Evolutionary conservation across 140 eudicot species (phyloP).

Genomic region (Flaveria floridana): DNA sequence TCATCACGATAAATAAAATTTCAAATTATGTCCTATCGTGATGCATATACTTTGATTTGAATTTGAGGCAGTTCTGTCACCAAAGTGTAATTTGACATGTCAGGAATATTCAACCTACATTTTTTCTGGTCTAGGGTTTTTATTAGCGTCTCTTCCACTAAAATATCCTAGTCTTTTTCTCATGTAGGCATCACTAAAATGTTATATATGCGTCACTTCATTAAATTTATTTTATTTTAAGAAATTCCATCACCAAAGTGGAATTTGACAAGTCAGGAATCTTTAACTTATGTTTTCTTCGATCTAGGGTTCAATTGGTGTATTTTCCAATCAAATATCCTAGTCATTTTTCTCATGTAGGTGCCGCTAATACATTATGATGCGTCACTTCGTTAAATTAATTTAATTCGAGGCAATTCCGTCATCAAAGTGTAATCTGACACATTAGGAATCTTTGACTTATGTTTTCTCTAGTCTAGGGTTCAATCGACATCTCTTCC

Average conservation of each 20-base stretch:
- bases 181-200: background rate
- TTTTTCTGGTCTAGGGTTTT: too few relatives aligned
- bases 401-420: too few relatives aligned
- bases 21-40: background rate
- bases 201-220: too few relatives aligned
- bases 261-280: background rate
- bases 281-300: too few relatives aligned
- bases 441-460: background rate
- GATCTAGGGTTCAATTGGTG: background rate
- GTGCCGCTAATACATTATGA: background rate
- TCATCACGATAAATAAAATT: too few relatives aligned
- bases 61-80: background rate
- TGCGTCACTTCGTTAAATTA: background rate
- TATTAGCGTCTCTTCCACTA: too few relatives aligned
- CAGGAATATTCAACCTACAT: too few relatives aligned
- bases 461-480: background rate
- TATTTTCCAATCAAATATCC: background rate
- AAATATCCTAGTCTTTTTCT: too few relatives aligned
- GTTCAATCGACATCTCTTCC: background rate
- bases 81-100: too few relatives aligned
- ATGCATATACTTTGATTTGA: background rate
- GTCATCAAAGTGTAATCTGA: background rate
- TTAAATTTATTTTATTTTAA: too few relatives aligned
- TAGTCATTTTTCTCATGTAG: background rate
- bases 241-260: background rate